A percentile compares a stretch with the other conserved stretches of the same genome.
Evolutionary conservation across 192 early-diverging fungal genomes (phyloP).

Genomic region (Helicostylum pulchrum): DNA sequence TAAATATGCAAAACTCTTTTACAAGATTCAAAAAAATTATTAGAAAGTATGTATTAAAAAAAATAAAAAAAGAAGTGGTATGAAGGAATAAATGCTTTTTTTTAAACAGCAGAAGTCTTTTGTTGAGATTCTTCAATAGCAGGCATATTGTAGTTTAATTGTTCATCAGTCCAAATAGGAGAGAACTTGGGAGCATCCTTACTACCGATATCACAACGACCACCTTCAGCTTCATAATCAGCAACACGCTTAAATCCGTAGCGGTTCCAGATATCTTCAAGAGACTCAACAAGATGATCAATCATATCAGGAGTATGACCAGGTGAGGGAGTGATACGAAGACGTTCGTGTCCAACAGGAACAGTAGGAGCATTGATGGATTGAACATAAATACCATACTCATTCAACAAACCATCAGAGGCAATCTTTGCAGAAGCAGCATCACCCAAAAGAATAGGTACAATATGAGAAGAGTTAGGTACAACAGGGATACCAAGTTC

Average conservation of each 20-base stretch:
- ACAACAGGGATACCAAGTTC: slow-evolving; percentile 91
- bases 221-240: slow-evolving; percentile 84
- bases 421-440: slow-evolving; percentile 90
- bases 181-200: slow-evolving; percentile 33
- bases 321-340: slow-evolving; percentile 96
- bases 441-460: slow-evolving; percentile 97
- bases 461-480: slow-evolving; percentile 98
- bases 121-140: neutral
- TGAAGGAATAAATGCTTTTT: too few relatives aligned
- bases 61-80: too few relatives aligned
- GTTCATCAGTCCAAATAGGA: slow-evolving; percentile 59
- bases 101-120: neutral
- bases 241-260: slow-evolving; percentile 77
- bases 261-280: slow-evolving; percentile 83
- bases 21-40: too few relatives aligned
- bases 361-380: slow-evolving; percentile 98
- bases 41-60: too few relatives aligned
- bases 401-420: slow-evolving; percentile 84
- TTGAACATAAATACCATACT: slow-evolving; percentile 96
- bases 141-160: slow-evolving; percentile 29
- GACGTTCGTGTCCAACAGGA: slow-evolving; percentile 87
- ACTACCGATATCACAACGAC: slow-evolving; percentile 81
- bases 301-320: slow-evolving; percentile 84
- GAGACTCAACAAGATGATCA: slow-evolving; percentile 75
- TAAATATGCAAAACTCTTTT: too few relatives aligned